phyloP scores from a whole-genome alignment of 1,284 basidiomycete genomes.

The Malassezia pachydermatis region DNA sequence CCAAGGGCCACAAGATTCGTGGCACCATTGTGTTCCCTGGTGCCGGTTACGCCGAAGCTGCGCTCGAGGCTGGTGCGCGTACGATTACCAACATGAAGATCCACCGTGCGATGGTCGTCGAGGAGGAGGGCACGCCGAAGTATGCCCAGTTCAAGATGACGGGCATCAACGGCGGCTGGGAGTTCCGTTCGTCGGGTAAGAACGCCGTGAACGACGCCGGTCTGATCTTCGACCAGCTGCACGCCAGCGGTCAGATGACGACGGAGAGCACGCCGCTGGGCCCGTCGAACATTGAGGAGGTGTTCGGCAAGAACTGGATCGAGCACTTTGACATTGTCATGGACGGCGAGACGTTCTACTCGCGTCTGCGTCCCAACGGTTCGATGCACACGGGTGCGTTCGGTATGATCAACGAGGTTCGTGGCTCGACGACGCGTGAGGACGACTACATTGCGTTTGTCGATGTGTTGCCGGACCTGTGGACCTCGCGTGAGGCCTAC shows the following conservation, averaged over 20 bases:
- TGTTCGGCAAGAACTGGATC: constrained; percentile 18
- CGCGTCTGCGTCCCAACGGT: constrained; percentile 16
- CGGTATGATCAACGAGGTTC: constrained; percentile 19
- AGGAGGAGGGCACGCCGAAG: constrained; percentile 17
- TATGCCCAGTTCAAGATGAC: constrained; percentile 16
- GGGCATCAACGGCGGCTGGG: constrained; percentile 18
- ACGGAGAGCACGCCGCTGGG: constrained; percentile 12
- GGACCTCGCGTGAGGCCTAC: constrained; percentile 10
- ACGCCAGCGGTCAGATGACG: constrained; percentile 15
- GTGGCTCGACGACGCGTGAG: constrained; percentile 18
- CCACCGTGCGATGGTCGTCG: constrained; percentile 19
- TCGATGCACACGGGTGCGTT: constrained; percentile 19
- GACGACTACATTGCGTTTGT: constrained; percentile 20
- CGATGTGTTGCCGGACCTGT: constrained; percentile 18
- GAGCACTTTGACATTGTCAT: constrained; percentile 21
- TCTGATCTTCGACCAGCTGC: constrained; percentile 17
- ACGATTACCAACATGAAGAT: constrained; percentile 17
- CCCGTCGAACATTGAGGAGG: constrained; percentile 14
- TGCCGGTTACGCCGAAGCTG: constrained; percentile 17
- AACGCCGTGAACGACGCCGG: constrained; percentile 14
- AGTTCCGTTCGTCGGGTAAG: constrained; percentile 19
- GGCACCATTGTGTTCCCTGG: constrained; percentile 21
- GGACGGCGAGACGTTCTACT: constrained; percentile 19
- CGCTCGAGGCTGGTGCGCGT: constrained; percentile 17
- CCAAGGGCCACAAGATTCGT: constrained; percentile 23